Evolutionary conservation across 352 stramenopile genomes (phyloP), one percentile per base, ranked within the genome.

Genomic region (Albugo laibachii): DNA sequence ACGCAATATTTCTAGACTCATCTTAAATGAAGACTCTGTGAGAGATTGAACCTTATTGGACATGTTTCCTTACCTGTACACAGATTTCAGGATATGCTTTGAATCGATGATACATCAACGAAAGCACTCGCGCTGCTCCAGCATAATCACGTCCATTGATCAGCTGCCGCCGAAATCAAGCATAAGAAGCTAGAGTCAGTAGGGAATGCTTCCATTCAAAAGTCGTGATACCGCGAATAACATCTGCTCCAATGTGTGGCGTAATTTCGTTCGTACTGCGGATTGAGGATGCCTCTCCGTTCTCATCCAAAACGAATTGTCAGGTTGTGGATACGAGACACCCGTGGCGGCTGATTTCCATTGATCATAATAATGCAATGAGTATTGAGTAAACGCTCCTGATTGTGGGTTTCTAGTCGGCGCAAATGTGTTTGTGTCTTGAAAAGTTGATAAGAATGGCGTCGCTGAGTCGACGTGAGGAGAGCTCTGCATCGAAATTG

Each of bases 1-100:
- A 4, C 73, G 73, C 34, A 89, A 40, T 44, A 89, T 81, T 52
- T 86, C 74, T 14, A 89, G 50, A 47, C 77, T 89, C 24, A 8
- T 69, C 56, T 74, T 89, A 13, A 11, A 20, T 34, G 20, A 39
- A 18, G 36, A 43, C 41, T n/a, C 20, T 27, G 41, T 20, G 47
- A 44, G 15, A 54, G 13, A 5, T 47, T 13, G 36, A 15, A 27
- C 14, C 10, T 20, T 36, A 21, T 37, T 13, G 11, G 39, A 52
- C n/a, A 12, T 11, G 11, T 21, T 27, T 11, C n/a, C 49, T 14
- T 34, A 85, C 77, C 68, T 84, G 66, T 19, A 81, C 61, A 37
- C 74, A 89, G 36, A 70, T 40, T 13, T 63, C 61, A 47, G 72
- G 68, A 36, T 70, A 58, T 14, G 77, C 36, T 14, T 59, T 54